Evolutionary conservation across 2,329 filamentous ascomycete genomes (phyloP), one percentile per base, ranked within the genome.

Genomic region (Cordyceps militaris): DNA sequence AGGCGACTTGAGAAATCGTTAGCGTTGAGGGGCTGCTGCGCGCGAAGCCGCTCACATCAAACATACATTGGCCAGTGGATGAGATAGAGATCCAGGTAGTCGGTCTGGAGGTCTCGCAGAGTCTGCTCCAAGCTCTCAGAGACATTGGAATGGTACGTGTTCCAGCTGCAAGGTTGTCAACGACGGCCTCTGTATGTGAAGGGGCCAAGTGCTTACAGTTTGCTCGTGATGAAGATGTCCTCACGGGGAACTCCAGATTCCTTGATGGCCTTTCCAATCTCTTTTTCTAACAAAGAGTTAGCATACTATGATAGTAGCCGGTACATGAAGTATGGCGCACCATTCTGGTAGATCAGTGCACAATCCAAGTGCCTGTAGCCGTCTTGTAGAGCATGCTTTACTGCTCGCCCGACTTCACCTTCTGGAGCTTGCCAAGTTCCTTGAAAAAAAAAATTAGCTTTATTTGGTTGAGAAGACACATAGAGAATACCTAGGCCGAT

Each of bases 21-120:
- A 53, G 28, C 28, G 24, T n/a, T n/a, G n/a, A n/a, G n/a, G n/a
- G n/a, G n/a, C n/a, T n/a, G n/a, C n/a, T n/a, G n/a, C n/a, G n/a
- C n/a, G 7, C n/a, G 10, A 21, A 28, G 28, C 19, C 9, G 26
- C 4, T 16, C 5, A 32, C 19, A 44, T 6, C 21, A 53, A 9
- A 92, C 86, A 50, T 87, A 84, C 47, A 91, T 76, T 4, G 89
- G 87, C 89, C 89, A 94, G 74, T 96, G 90, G 57, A 95, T 81
- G 36, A 95, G 79, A 69, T 83, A 91, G 57, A 95, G 76, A 69
- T 95, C 90, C 7, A 95, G 80, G 69, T 95, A 93, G 63, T 91
- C 87, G 50, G 94, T 76, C 2, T 89, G 88, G 36, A 95, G 75
- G 60, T 81, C 79, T 73, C 86, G 82, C 69, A 94, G 76, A 66